phyloP scores from a whole-genome alignment of 108 stramenopile genomes.

The Chaetoceros muelleri region DNA sequence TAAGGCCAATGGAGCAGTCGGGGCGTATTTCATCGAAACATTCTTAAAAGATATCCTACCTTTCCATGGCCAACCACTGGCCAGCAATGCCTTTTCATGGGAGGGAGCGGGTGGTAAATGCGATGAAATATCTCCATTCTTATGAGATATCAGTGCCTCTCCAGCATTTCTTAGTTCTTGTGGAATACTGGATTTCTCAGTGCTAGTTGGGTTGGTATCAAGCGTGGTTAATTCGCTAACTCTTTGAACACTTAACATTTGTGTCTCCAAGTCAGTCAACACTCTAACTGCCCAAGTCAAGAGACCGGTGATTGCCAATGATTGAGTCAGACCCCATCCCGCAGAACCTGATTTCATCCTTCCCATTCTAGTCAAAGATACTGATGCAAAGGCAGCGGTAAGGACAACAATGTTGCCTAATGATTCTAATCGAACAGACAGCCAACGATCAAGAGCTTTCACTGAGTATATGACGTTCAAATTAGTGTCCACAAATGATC shows the following conservation, averaged over 20 bases:
- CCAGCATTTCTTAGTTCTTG: conserved; percentile 24
- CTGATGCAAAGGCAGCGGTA: conserved; percentile 40
- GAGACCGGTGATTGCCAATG: conserved; percentile 68
- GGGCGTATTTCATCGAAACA: conserved; percentile 68
- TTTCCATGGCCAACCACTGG: conserved; percentile 69
- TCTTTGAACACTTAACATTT: conserved; percentile 60
- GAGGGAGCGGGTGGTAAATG: conserved; percentile 11
- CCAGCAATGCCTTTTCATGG: conserved; percentile 18
- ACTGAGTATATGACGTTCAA: conserved; percentile 55
- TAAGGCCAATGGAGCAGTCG: conserved; percentile 44
- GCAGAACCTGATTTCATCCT: conserved; percentile 48
- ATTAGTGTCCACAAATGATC: conserved; percentile 43
- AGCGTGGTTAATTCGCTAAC: conserved; percentile 49
- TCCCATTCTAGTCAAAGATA: conserved; percentile 36
- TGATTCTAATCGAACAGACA: conserved; percentile 60
- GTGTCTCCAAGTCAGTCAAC: conserved; percentile 49
- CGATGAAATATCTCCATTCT: not conserved
- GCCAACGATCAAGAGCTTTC: conserved; percentile 71
- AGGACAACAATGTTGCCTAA: conserved; percentile 66
- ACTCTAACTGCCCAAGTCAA: conserved; percentile 67
- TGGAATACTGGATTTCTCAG: conserved; percentile 12
- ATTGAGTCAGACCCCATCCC: conserved; percentile 78
- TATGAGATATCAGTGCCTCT: conserved; percentile 28
- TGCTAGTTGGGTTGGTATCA: conserved; percentile 8
- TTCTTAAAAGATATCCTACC: conserved; percentile 54